These are phyloP conservation scores for Papilionanthe hybrid DNA, from an alignment of 116 monocot genomes.

Conservation along the genomic window DNA sequence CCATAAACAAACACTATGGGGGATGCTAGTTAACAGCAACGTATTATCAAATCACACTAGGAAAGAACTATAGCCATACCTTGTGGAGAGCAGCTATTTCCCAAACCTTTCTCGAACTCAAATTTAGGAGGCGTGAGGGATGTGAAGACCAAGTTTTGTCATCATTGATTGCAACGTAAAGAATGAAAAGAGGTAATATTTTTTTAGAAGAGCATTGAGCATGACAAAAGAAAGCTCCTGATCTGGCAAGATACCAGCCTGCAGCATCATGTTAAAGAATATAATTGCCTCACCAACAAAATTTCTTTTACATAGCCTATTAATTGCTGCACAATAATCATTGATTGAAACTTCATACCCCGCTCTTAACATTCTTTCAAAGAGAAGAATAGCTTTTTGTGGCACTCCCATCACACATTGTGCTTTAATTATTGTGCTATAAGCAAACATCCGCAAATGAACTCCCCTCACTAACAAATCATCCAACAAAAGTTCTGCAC, in stretches of 20 bases:
- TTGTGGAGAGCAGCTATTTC: neutral
- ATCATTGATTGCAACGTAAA: conserved; percentile 23
- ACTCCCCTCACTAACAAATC: conserved; percentile 30
- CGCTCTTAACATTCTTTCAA: conserved; percentile 43
- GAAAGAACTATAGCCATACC: neutral
- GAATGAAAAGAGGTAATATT: conserved; percentile 15
- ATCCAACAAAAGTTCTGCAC: conserved; percentile 43
- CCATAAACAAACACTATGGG: neutral
- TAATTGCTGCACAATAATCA: conserved; percentile 61
- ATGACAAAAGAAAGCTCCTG: conserved; percentile 30
- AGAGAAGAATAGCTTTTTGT: conserved; percentile 37
- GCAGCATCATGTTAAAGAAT: conserved; percentile 51
- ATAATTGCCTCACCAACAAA: conserved; percentile 35
- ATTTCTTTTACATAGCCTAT: conserved; percentile 51
- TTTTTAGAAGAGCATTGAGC: conserved; percentile 17
- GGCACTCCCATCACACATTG: conserved; percentile 53
- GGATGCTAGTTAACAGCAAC: neutral
- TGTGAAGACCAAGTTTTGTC: conserved; percentile 25
- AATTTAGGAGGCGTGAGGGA: neutral
- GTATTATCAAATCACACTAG: neutral
- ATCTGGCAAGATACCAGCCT: conserved; percentile 47
- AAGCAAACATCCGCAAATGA: conserved; percentile 57
- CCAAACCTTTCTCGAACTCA: neutral
- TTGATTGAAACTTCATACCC: conserved; percentile 48
- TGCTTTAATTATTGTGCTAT: conserved; percentile 55